Conservation (phyloP, 768 basidiomycete genomes). For the Punctularia strigosozonata region DNA sequence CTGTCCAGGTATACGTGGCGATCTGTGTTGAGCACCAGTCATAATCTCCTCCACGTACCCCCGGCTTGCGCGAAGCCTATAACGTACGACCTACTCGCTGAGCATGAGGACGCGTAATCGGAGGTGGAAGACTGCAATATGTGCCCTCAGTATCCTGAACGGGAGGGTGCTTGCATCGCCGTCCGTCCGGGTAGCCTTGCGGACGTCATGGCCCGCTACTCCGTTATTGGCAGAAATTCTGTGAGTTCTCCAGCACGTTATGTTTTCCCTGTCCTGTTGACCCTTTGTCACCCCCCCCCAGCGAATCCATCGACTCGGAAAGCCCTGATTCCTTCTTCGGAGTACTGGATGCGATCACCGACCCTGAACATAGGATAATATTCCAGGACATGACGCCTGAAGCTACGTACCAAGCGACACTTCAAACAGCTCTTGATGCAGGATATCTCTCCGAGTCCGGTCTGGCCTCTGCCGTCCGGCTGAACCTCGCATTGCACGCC, state of each 20-base stretch:
- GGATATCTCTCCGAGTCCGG: slow-evolving; percentile 39
- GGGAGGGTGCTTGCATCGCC: too few species aligned
- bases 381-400: slow-evolving; percentile 29
- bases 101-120: too few species aligned
- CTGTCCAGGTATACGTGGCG: too few species aligned
- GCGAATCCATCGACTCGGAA: slow-evolving; percentile 74
- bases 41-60: too few species aligned
- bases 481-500: slow-evolving; percentile 68
- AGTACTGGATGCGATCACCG: slow-evolving; percentile 52
- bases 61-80: too few species aligned
- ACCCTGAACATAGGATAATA: slow-evolving; percentile 29
- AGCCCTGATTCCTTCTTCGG: slow-evolving; percentile 67
- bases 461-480: slow-evolving; percentile 45
- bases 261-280: slow-evolving; percentile 1
- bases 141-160: too few species aligned
- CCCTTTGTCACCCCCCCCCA: slow-evolving; percentile 19
- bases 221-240: slow-evolving; percentile 52
- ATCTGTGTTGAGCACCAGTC: too few species aligned
- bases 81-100: too few species aligned
- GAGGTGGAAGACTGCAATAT: too few species aligned
- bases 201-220: slow-evolving; percentile 57
- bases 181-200: slow-evolving; percentile 46
- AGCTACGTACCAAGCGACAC: slow-evolving; percentile 39
- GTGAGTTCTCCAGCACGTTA: slow-evolving; percentile 24
- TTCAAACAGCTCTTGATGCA: slow-evolving; percentile 36